Base-by-base conservation (phyloP, 805 yeast species). In the Candida tibetensis region DNA sequence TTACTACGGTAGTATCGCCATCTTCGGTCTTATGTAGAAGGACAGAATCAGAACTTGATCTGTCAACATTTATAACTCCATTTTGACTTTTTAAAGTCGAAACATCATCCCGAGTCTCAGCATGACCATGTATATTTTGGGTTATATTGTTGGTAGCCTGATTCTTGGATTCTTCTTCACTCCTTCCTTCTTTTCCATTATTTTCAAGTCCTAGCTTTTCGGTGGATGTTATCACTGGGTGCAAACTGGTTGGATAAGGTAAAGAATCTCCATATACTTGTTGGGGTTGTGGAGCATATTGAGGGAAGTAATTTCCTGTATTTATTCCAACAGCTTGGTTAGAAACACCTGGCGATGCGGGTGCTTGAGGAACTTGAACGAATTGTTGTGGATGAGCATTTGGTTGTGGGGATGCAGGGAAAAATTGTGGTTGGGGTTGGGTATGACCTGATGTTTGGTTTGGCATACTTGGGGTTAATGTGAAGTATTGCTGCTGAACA, bases 401-500 rank as follows among this genome's bases (percentile, higher is more conserved):
- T 17, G 43, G 43, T 34, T 53, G 63, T 12, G 68, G 68, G n/a
- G 66, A 51, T 1, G 62, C 47, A 2, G 69, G 68, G 46, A 65
- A 65, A 47, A 61, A 63, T 36, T 66, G 72, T 2, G 69, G 65
- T 42, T 57, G 64, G 4, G 61, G 67, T 8, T 55, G 55, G 7
- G 39, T 39, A 26, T 52, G 55, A 23, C 46, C 45, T 21, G 41
- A 57, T 2, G 56, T 47, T 30, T 53, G 57, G 27, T 44, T 51
- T 4, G 61, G 62, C n/a, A 58, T 49, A 19, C 53, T 49, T 12
- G 71, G 71, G 18, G 66, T 60, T 29, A 68, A 52, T 9, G 68
- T 68, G 41, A 55, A 68, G 40, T 62, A 67, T 42, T 66, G 72
- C 48, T 68, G 72, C 52, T 63, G 70, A 5, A 65, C 64, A 1